These are phyloP conservation scores for Teratosphaeria nubilosa DNA, from an alignment of 2,329 filamentous ascomycete species.

Conservation along the genomic window DNA sequence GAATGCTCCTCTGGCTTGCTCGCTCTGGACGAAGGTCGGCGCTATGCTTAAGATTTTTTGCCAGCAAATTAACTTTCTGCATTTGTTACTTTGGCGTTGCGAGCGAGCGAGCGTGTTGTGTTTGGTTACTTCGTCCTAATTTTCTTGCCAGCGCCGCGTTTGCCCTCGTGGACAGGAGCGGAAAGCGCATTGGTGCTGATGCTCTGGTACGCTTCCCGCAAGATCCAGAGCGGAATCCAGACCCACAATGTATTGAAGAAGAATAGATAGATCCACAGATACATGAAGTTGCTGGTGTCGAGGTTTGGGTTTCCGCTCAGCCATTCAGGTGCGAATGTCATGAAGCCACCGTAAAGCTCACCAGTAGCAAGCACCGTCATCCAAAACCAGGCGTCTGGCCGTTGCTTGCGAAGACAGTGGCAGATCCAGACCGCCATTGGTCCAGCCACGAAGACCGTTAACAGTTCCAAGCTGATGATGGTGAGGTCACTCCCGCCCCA, in stretches of 20 bases:
- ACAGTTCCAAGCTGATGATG: slow-evolving; percentile 49
- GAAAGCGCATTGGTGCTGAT: slow-evolving; percentile 9
- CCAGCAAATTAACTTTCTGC: background rate
- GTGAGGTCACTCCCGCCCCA: slow-evolving; percentile 51
- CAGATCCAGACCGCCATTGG: slow-evolving; percentile 50
- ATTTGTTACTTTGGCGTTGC: background rate
- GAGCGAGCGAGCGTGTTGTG: background rate
- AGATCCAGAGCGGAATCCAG: slow-evolving; percentile 47
- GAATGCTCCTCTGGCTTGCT: background rate
- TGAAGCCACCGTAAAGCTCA: slow-evolving; percentile 55
- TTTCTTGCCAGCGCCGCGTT: background rate
- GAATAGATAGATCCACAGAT: slow-evolving; percentile 52
- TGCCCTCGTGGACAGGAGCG: background rate
- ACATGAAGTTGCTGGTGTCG: slow-evolving; percentile 50
- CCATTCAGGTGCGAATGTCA: slow-evolving; percentile 59
- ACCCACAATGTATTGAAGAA: slow-evolving; percentile 59
- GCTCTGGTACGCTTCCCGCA: slow-evolving; percentile 42
- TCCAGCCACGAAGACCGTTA: slow-evolving; percentile 51
- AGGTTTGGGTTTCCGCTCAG: slow-evolving; percentile 48
- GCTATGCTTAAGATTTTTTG: background rate
- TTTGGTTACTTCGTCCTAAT: background rate
- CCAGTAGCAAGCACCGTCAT: slow-evolving; percentile 50
- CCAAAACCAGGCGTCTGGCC: slow-evolving; percentile 43
- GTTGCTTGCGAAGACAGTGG: slow-evolving; percentile 30
- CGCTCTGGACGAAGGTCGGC: too few species aligned